A percentile compares a stretch with the other conserved stretches of the same genome.
Conservation (phyloP, 2,329 filamentous ascomycete species). For the Pyrenochaeta sp. region DNA sequence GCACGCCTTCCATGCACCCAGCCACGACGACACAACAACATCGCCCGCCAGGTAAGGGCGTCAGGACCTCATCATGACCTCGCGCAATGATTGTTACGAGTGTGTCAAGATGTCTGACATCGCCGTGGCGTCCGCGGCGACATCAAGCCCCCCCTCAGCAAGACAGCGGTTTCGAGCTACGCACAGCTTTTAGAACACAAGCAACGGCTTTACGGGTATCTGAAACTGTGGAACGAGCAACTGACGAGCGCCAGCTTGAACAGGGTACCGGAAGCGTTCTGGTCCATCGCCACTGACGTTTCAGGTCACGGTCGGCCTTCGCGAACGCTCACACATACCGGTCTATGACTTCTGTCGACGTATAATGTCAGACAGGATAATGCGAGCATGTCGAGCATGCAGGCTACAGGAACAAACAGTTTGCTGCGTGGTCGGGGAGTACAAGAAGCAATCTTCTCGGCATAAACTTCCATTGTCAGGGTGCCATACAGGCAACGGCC, state of each 20-base stretch:
- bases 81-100: not conserved
- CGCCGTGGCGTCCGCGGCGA: not conserved
- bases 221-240: not conserved
- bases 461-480: too few species aligned
- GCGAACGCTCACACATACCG: too few species aligned
- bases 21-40: not conserved
- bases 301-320: too few species aligned
- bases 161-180: not conserved
- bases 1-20: not conserved
- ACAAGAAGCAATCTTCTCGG: too few species aligned
- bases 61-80: not conserved
- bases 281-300: too few species aligned
- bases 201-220: not conserved
- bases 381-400: too few species aligned
- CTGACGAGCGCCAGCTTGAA: not conserved
- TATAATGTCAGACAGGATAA: too few species aligned
- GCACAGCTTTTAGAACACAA: not conserved
- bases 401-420: too few species aligned
- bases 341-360: too few species aligned
- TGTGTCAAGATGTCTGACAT: not conserved
- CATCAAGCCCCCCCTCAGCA: not conserved
- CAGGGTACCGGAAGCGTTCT: not conserved
- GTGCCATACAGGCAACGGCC: too few species aligned
- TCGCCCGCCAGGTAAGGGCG: not conserved
- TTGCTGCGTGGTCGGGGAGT: too few species aligned